Base-by-base conservation (phyloP, 108 stramenopile species). In the Conticribra weissflogii region DNA sequence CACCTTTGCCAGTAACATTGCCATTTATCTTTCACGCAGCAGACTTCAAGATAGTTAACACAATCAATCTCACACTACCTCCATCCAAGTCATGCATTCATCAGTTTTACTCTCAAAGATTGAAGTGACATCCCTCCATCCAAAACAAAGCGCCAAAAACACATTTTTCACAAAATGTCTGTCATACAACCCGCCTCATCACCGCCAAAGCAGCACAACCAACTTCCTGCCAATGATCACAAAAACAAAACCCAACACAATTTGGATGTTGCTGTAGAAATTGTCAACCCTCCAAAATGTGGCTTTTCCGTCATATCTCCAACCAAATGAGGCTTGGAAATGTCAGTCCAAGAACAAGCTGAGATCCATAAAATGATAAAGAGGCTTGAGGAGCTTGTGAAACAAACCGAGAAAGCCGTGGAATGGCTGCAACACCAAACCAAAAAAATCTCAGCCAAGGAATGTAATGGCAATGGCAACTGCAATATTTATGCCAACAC, bases 241-340 rank as follows among this genome's bases (percentile, higher is more conserved):
- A 41, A 41, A 9, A 51, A 49, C 22, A 59, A 51, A 9, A 31
- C 34, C 19, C 48, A 58, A 49, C 75, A 68, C 55, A 63, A 79
- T 25, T 94, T 89, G 93, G 93, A 94, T 78, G 54, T 60, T 24
- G 62, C 64, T 64, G 91, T 91, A 60, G 93, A 94, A 66, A 94
- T 91, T 64, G 82, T 90, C 44, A 90, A 89, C 46, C 93, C 93
- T 32, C 63, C 91, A 23, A 84, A 84, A 76, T 76, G 84, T 23
- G 93, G 93, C 19, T 83, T 89, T 0, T 86, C 88, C 59, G 76
- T 87, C 47, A 66, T 59, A 22, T 24, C 57, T 2, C 66, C 87
- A 15, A 76, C 82, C 5, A 71, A 75, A 48, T 59, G 72, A 9
- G 69, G 73, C 72, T 63, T 68, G 21, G 72, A 48, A 27, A 68